Evolutionary conservation across 2,329 filamentous ascomycete species (phyloP), one percentile per base, ranked within the genome.

Genomic region (Grosmannia huntii): DNA sequence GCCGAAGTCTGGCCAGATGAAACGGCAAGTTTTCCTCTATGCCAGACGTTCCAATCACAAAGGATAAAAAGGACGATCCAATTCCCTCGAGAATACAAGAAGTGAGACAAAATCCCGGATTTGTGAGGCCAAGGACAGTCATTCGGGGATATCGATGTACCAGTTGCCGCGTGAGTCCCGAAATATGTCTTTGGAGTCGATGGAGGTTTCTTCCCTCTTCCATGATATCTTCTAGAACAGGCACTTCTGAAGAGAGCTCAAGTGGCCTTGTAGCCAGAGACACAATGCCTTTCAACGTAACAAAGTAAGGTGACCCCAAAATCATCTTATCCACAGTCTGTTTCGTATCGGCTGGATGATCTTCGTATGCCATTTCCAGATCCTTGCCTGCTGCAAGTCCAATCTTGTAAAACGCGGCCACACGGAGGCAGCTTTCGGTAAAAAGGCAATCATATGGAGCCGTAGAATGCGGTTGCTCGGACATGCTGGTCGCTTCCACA

Each of bases 81-180:
- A 73, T 59, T 2, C 69, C 68, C 0, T 61, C 51, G 0, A 75
- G 56, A 5, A 75, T 59, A 28, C 68, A 63, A 48, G 66, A 63
- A 0, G 66, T 66, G 36, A 76, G 60, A 0, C 64, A 64, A n/a
- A 65, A 31, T 2, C 66, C 64, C 0, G 67, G 61, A 7, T 70
- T 69, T 0, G 69, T 68, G 1, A 76, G 59, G 1, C 69, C 68
- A 1, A 76, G 65, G 16, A 73, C 68, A 10, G 69, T 65, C 72
- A 75, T 73, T 4, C 64, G 64, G 0, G 73, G 68, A 49, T 72
- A 72, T 12, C 68, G 68, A 63, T 75, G 73, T 0, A 65, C 60
- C 9, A 75, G 69, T 62, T 76, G 73, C 53, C 64, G 62, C 10
- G 68, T 62, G 12, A 74, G 63, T 1, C 68, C 65, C 6, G 66